Conservation (phyloP, 257 asterid species). For the Lycium barbarum region DNA sequence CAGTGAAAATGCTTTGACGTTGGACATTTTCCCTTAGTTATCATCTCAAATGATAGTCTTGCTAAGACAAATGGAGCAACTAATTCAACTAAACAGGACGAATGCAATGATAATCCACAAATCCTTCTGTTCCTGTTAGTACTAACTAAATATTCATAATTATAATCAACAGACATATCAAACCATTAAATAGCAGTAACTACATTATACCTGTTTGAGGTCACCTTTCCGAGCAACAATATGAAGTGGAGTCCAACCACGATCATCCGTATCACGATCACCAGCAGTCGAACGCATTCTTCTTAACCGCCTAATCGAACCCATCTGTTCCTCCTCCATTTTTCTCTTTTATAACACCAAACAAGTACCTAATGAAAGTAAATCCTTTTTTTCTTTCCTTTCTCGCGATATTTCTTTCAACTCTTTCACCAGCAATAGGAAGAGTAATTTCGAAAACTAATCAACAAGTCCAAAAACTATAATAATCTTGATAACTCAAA, state of each 20-base stretch:
- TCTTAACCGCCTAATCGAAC: conserved; percentile 53
- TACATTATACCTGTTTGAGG: conserved; percentile 66
- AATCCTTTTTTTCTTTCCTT: neutral
- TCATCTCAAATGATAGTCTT: neutral
- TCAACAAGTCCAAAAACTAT: neutral
- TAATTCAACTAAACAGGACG: neutral
- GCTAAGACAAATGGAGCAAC: neutral
- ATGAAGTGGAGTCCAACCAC: conserved; percentile 94
- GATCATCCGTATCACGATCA: conserved; percentile 78
- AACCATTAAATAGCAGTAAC: neutral
- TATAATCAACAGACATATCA: neutral
- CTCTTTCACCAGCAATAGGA: neutral
- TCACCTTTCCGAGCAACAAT: conserved; percentile 83
- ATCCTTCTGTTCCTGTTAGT: neutral
- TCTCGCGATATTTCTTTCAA: neutral
- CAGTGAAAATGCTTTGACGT: neutral
- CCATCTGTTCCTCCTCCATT: conserved; percentile 64
- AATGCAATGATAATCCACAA: neutral
- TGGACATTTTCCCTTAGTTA: neutral
- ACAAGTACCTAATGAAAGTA: neutral
- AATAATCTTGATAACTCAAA: neutral
- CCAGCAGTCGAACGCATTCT: conserved; percentile 50
- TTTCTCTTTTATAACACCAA: neutral
- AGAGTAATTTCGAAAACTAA: neutral
- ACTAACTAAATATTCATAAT: neutral